A percentile compares a stretch with the other conserved stretches of the same genome.
These are phyloP conservation scores for Staphylotrichum longicolle DNA, from an alignment of 495 filamentous ascomycete species.

Conservation along the genomic window DNA sequence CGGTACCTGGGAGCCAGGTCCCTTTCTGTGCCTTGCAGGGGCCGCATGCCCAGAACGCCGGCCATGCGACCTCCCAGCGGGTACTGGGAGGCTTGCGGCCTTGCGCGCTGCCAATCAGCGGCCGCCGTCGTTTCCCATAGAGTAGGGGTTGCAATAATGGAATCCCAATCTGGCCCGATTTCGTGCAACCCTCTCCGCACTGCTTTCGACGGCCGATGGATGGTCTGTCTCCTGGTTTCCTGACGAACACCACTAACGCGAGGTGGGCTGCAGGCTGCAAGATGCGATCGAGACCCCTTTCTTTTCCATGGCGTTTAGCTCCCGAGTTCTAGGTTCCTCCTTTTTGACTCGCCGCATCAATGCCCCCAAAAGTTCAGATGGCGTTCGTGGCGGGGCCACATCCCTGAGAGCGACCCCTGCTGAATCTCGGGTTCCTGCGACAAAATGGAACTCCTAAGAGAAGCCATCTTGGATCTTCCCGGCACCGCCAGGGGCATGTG, in stretches of 20 bases:
- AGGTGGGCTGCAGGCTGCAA: not conserved
- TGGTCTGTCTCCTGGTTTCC: not conserved
- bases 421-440: not conserved
- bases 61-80: slow-evolving; percentile 13
- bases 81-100: not conserved
- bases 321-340: not conserved
- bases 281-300: slow-evolving; percentile 12
- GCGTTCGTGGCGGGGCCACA: not conserved
- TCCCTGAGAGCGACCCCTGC: not conserved
- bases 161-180: not conserved
- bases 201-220: not conserved
- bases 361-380: too few relatives aligned
- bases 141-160: slow-evolving; percentile 5
- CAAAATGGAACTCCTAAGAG: not conserved
- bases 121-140: slow-evolving; percentile 3
- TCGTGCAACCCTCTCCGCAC: slow-evolving; percentile 9
- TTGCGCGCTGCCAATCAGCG: slow-evolving; percentile 18
- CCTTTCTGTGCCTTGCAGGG: slow-evolving; percentile 13
- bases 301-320: not conserved
- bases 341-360: not conserved
- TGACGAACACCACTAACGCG: not conserved
- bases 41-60: slow-evolving; percentile 4
- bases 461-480: slow-evolving; percentile 1
- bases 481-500: slow-evolving; percentile 1
- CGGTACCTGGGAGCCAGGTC: slow-evolving; percentile 15